These are phyloP conservation scores for Trichoderma aggressivum DNA, from an alignment of 2,329 filamentous ascomycete genomes.

Conservation along the genomic window DNA sequence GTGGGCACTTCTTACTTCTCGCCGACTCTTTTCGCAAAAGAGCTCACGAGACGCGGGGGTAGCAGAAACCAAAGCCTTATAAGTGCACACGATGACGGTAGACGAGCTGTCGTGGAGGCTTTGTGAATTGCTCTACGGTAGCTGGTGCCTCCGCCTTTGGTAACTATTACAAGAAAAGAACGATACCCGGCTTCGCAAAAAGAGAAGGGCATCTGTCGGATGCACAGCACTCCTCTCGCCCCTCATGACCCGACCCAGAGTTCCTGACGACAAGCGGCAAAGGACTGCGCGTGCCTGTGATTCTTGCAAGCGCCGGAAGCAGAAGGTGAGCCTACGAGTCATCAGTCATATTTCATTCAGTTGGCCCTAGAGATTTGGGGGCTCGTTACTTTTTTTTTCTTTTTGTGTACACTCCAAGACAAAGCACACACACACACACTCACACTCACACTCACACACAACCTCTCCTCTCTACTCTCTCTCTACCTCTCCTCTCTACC, in stretches of 20 bases:
- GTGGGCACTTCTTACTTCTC: conserved; percentile 9
- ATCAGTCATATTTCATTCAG: conserved; percentile 10
- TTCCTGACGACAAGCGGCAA: conserved; percentile 58
- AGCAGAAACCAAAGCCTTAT: conserved; percentile 1
- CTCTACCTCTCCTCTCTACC: not conserved
- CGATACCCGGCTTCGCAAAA: not conserved
- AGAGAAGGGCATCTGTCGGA: conserved; percentile 6
- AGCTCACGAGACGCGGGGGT: conserved; percentile 13
- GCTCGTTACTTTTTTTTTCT: not conserved
- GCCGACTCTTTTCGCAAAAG: not conserved
- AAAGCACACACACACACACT: not conserved
- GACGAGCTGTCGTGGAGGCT: conserved; percentile 8
- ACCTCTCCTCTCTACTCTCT: not conserved
- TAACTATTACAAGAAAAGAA: conserved; percentile 1
- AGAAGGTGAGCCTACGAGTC: conserved; percentile 52
- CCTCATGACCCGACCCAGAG: conserved; percentile 52
- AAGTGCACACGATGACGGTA: conserved; percentile 12
- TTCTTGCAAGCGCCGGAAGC: conserved; percentile 63
- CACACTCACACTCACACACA: not conserved
- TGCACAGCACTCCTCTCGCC: conserved; percentile 4
- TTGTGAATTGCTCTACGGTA: conserved; percentile 13
- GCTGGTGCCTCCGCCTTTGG: conserved; percentile 3
- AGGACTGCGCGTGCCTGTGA: conserved; percentile 63
- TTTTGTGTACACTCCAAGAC: not conserved
- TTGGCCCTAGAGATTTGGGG: not conserved